Percentiles rank a stretch among this genome's conserved stretches.
These are phyloP conservation scores for Turnera subulata DNA, from an alignment of 345 rosid genomes.

Conservation along the genomic window DNA sequence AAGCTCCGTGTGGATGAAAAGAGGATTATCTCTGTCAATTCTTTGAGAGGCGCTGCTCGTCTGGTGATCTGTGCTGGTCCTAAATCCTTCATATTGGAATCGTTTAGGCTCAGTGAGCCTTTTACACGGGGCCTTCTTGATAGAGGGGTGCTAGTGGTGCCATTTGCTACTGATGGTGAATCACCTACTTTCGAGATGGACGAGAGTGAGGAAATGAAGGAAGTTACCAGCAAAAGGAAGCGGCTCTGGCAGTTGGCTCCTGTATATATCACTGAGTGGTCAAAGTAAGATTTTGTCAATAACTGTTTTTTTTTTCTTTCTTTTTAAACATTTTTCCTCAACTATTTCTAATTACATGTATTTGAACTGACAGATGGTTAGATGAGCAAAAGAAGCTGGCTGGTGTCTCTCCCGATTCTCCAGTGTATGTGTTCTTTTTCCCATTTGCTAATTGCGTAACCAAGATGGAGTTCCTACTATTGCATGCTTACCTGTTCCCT, in stretches of 20 bases:
- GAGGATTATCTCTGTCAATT: constrained; percentile 53
- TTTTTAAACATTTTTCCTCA: not conserved
- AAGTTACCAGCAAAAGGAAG: constrained; percentile 49
- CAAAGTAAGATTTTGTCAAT: constrained; percentile 46
- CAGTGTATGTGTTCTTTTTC: constrained; percentile 55
- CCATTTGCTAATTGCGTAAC: not conserved
- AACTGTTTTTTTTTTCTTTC: not conserved
- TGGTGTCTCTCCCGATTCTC: constrained; percentile 71
- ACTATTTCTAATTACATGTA: constrained; percentile 4
- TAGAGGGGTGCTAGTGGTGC: constrained; percentile 86
- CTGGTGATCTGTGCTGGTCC: constrained; percentile 91
- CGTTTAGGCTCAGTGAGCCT: constrained; percentile 71
- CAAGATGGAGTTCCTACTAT: no score
- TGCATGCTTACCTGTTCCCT: no score
- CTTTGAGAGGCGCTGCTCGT: constrained; percentile 72
- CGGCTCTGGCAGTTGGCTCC: constrained; percentile 85
- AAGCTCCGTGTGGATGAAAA: constrained; percentile 70
- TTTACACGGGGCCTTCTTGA: constrained; percentile 70
- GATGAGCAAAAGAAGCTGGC: constrained; percentile 87
- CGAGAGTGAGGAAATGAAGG: constrained; percentile 56
- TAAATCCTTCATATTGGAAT: constrained; percentile 53
- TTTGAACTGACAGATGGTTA: constrained; percentile 54
- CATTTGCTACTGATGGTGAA: constrained; percentile 70
- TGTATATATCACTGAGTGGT: constrained; percentile 61
- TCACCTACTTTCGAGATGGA: constrained; percentile 58